Conservation (phyloP, 2,329 filamentous ascomycete species). For the Microcera coccophila region DNA sequence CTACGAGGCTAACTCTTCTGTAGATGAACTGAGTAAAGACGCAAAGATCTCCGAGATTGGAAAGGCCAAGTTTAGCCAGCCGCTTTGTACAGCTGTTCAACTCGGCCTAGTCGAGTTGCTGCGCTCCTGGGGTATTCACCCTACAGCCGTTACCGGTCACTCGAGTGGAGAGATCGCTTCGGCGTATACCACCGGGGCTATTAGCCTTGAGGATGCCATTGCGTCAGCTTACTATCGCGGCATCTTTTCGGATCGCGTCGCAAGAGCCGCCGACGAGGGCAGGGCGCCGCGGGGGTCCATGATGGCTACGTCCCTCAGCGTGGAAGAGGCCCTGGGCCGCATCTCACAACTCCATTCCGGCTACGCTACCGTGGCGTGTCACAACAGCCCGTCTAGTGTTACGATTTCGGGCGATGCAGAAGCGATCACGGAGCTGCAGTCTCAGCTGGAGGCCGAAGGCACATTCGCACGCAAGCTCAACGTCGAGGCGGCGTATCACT, state of each 20-base stretch:
- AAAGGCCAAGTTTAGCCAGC: constrained; percentile 37
- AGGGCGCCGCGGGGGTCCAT: constrained; percentile 16
- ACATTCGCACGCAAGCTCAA: constrained; percentile 42
- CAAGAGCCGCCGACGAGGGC: constrained; percentile 36
- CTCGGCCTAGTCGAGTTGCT: constrained; percentile 43
- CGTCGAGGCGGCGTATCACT: constrained; percentile 49
- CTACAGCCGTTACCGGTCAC: constrained; percentile 39
- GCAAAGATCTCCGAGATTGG: constrained; percentile 20
- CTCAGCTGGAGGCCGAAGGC: constrained; percentile 34
- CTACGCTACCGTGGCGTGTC: constrained; percentile 34
- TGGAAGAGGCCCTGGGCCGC: background rate
- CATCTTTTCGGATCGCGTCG: too few species aligned
- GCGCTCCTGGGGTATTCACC: constrained; percentile 36
- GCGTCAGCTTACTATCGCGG: constrained; percentile 47
- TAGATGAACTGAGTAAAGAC: background rate
- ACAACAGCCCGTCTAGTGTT: constrained; percentile 47
- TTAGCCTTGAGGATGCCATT: constrained; percentile 41
- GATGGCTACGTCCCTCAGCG: constrained; percentile 20
- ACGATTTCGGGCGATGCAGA: constrained; percentile 46
- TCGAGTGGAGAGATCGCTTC: constrained; percentile 47
- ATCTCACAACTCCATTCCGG: constrained; percentile 3
- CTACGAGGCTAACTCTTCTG: background rate
- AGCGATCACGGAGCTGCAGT: constrained; percentile 38
- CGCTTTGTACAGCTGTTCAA: constrained; percentile 43
- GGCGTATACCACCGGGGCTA: constrained; percentile 40